Evolutionary conservation across 345 rosid species (phyloP).

Genomic region (Alliaria petiolata): DNA sequence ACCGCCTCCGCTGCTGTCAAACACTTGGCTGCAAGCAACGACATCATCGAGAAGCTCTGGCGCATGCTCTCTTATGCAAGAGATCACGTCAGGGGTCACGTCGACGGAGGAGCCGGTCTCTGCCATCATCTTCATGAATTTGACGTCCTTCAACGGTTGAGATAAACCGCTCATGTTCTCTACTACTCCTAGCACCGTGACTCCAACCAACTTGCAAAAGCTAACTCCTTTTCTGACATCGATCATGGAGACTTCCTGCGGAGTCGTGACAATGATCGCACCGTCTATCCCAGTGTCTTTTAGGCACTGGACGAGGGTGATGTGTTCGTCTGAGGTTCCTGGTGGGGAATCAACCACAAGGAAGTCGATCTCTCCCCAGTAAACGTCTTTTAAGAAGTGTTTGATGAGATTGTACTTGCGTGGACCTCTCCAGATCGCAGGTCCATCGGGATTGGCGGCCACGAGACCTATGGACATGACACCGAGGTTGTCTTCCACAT

Average conservation of each 20-base stretch:
- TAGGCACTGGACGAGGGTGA: slow-evolving; percentile 84
- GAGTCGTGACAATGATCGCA: slow-evolving; percentile 88
- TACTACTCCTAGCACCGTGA: slow-evolving; percentile 80
- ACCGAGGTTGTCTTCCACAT: slow-evolving; percentile 88
- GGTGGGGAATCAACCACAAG: slow-evolving; percentile 94
- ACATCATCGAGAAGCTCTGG: slow-evolving; percentile 60
- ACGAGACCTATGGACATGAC: slow-evolving; percentile 81
- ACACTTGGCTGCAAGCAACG: slow-evolving; percentile 58
- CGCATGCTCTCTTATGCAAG: slow-evolving; percentile 54
- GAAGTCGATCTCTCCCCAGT: slow-evolving; percentile 91
- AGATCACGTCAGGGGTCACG: slow-evolving; percentile 49
- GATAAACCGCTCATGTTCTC: slow-evolving; percentile 94
- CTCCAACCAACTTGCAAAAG: slow-evolving; percentile 81
- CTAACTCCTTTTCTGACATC: slow-evolving; percentile 92
- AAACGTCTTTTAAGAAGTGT: slow-evolving; percentile 78
- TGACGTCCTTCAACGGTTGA: slow-evolving; percentile 62
- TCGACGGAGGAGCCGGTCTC: slow-evolving; percentile 56
- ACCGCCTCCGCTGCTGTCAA: slow-evolving; percentile 85
- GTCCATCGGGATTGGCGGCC: slow-evolving; percentile 58
- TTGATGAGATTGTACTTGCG: slow-evolving; percentile 83
- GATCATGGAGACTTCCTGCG: slow-evolving; percentile 81
- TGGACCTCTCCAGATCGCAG: slow-evolving; percentile 95
- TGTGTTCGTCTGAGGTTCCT: slow-evolving; percentile 94
- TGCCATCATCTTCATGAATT: slow-evolving; percentile 43
- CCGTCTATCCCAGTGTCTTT: slow-evolving; percentile 80